phyloP scores from a whole-genome alignment of 2,329 filamentous ascomycete species.

The Nothomitra cinnamomea region DNA sequence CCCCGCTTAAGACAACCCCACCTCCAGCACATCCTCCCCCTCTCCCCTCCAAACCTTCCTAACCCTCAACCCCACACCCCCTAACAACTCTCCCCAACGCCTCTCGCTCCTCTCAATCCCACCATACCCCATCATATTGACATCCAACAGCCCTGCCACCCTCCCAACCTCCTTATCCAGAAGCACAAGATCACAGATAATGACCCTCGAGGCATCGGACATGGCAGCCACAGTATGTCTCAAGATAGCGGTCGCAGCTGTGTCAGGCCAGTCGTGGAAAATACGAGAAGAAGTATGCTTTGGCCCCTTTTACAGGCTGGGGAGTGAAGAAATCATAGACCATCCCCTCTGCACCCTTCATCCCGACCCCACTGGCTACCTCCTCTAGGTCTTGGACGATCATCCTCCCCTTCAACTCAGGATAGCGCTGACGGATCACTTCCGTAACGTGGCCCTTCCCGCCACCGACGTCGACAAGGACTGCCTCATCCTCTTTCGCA shows the following conservation, averaged over 20 bases:
- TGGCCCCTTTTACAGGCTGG: constrained; percentile 7
- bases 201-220: neutral
- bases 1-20: no score
- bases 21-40: neutral
- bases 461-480: constrained; percentile 27
- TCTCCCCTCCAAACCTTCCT: constrained; percentile 6
- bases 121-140: constrained; percentile 5
- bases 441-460: constrained; percentile 24
- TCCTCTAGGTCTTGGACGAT: constrained; percentile 2
- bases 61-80: constrained; percentile 4
- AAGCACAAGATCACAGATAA: constrained; percentile 5
- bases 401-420: neutral
- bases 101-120: constrained; percentile 5
- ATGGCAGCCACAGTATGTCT: constrained; percentile 5
- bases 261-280: constrained; percentile 7
- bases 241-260: neutral
- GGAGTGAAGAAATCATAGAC: constrained; percentile 6
- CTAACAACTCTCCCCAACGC: constrained; percentile 3
- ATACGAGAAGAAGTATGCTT: constrained; percentile 5
- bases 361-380: neutral
- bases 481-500: constrained; percentile 14
- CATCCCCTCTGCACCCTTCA: neutral
- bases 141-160: neutral
- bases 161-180: neutral
- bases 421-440: constrained; percentile 18